A percentile compares a stretch with the other conserved stretches of the same genome.
Evolutionary conservation across 768 basidiomycete genomes (phyloP).

Genomic region (Leucogyrophana mollusca): DNA sequence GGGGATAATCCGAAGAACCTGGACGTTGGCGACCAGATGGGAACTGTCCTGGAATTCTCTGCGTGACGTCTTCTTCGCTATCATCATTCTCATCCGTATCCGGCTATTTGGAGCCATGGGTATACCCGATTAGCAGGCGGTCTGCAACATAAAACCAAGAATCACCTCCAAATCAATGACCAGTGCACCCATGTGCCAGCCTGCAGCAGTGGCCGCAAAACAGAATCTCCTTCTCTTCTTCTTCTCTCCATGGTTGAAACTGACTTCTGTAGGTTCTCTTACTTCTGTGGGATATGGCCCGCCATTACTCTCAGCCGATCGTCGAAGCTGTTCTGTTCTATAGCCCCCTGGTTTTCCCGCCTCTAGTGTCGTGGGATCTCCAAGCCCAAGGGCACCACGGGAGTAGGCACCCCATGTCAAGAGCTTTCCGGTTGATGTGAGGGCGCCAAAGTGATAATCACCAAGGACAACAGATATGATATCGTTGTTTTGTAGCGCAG

Average conservation of each 20-base stretch:
- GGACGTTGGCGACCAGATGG: conserved; percentile 20
- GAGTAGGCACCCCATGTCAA: conserved; percentile 82
- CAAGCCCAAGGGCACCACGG: conserved; percentile 81
- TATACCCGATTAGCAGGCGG: conserved; percentile 3
- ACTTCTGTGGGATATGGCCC: conserved; percentile 40
- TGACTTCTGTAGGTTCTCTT: conserved; percentile 62
- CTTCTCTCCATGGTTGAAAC: conserved; percentile 62
- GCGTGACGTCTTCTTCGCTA: conserved; percentile 31
- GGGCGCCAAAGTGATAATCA: conserved; percentile 89
- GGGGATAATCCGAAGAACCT: conserved; percentile 6
- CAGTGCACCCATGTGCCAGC: conserved; percentile 92
- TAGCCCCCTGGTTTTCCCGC: conserved; percentile 64
- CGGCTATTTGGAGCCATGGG: conserved; percentile 13
- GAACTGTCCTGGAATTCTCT: conserved; percentile 33
- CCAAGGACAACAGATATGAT: conserved; percentile 89
- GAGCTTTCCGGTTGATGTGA: conserved; percentile 74
- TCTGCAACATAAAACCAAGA: conserved; percentile 3
- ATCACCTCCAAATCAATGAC: conserved; percentile 81
- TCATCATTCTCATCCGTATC: conserved; percentile 33
- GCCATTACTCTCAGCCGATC: conserved; percentile 22
- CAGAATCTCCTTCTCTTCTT: conserved; percentile 63
- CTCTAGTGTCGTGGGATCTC: conserved; percentile 59
- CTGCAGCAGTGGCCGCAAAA: conserved; percentile 76
- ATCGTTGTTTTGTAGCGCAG: conserved; percentile 68
- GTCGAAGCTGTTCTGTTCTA: conserved; percentile 34